These are phyloP conservation scores for Globisporangium camurandrum DNA, from an alignment of 352 stramenopile species.

Conservation along the genomic window DNA sequence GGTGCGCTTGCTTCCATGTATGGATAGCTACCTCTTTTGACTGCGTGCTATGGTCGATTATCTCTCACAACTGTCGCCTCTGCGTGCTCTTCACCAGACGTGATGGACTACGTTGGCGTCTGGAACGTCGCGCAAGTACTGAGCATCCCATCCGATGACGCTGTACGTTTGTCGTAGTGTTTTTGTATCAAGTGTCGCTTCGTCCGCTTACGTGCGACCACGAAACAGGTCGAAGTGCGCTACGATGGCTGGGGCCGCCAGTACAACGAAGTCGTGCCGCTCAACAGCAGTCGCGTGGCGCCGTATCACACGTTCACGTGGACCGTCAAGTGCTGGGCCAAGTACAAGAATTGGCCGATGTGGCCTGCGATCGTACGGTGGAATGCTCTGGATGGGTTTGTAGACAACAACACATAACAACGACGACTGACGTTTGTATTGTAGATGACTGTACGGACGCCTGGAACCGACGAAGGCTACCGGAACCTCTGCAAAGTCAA, in stretches of 20 bases:
- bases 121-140: conserved; percentile 15
- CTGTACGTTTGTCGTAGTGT: not conserved
- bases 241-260: conserved; percentile 59
- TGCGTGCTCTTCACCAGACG: too few relatives aligned
- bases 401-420: too few relatives aligned
- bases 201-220: not conserved
- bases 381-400: too few relatives aligned
- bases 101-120: conserved; percentile 13
- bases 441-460: conserved; percentile 57
- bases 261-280: conserved; percentile 50
- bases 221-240: conserved; percentile 41
- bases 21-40: not conserved
- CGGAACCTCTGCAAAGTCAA: conserved; percentile 29
- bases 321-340: conserved; percentile 75
- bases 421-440: not conserved
- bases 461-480: conserved; percentile 31
- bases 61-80: too few relatives aligned
- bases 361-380: conserved; percentile 61
- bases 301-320: conserved; percentile 76
- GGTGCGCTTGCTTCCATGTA: not conserved
- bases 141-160: conserved; percentile 5
- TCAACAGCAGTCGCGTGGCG: conserved; percentile 52
- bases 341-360: conserved; percentile 71
- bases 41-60: not conserved
- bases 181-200: not conserved